Evolutionary conservation across 2,329 filamentous ascomycete genomes (phyloP), one percentile per base, ranked within the genome.

Genomic region (Metarhizium sp.): DNA sequence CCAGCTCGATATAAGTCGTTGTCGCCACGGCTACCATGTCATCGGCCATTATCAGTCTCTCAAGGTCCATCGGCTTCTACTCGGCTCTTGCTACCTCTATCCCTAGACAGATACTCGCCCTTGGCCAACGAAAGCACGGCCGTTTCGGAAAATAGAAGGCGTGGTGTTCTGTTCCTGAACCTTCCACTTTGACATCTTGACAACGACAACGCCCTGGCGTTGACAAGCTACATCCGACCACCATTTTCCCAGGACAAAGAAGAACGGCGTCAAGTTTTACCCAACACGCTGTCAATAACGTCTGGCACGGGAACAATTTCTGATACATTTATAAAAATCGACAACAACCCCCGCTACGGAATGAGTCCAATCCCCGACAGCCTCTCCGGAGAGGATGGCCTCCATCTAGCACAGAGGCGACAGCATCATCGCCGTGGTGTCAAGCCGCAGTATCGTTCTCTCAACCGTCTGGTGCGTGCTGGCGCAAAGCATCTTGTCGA

Each of bases 401-500:
- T 55, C 30, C 50, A 55, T 4, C 11, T n/a, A 3, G 38, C 53
- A 4, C 56, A 50, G 46, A 48, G 20, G 36, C 50, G 40, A 48
- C 34, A 54, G 30, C 29, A 50, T 34, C 18, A 52, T 10, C 53
- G 51, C 25, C 56, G 53, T 36, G 46, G 40, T 30, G 36, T 55
- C 25, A 58, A 51, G 34, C 40, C 53, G 0, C 53, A 55, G 34
- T 51, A 58, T 13, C 56, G 42, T 36, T 51, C 53, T 14, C n/a
- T 55, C 13, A 58, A 29, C n/a, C 63, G 69, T 54, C 59, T 67
- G 34, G 58, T 70, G 55, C 68, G 68, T 54, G 65, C 63, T 49
- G 62, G 63, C 43, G 67, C 67, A 18, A 69, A 69, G 57, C 66
- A 64, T 16, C 62, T 67, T 47, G 63, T 61, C 16, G 60, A 62